Percentiles rank a stretch among this genome's conserved stretches.
These are phyloP conservation scores for Ambrosiella cleistominuta DNA, from an alignment of 2,329 filamentous ascomycete species.

Conservation along the genomic window DNA sequence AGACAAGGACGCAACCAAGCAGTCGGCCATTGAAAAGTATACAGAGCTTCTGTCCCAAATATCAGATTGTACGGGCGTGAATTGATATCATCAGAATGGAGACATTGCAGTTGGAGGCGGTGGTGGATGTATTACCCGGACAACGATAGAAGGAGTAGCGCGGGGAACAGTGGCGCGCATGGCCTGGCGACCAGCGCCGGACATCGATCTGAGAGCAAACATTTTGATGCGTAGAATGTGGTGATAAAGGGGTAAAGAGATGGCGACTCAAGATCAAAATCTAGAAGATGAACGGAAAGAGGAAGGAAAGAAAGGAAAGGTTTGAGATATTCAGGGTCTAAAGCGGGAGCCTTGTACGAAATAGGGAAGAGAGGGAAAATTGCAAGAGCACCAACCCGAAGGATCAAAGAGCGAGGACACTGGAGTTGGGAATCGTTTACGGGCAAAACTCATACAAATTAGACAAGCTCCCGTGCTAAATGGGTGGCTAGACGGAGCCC, in stretches of 20 bases:
- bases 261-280: not conserved
- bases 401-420: not conserved
- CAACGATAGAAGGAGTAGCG: slow-evolving; percentile 29
- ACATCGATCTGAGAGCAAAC: slow-evolving; percentile 66
- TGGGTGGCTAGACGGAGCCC: not conserved
- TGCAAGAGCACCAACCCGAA: not conserved
- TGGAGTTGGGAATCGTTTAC: not conserved
- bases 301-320: not conserved
- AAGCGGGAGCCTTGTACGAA: not conserved
- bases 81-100: not conserved
- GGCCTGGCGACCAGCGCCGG: slow-evolving; percentile 61
- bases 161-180: slow-evolving; percentile 46
- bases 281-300: not conserved
- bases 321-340: not conserved
- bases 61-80: not conserved
- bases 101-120: slow-evolving; percentile 3
- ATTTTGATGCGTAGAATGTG: slow-evolving; percentile 36
- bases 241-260: not conserved
- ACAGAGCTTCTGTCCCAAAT: not conserved
- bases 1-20: too few species aligned
- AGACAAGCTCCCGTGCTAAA: not conserved
- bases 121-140: slow-evolving; percentile 32
- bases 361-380: not conserved
- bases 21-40: too few species aligned
- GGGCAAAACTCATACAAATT: not conserved